A percentile compares a stretch with the other conserved stretches of the same genome.
Conservation (phyloP, 2,329 filamentous ascomycete species). For the Talaromyces sp. region DNA sequence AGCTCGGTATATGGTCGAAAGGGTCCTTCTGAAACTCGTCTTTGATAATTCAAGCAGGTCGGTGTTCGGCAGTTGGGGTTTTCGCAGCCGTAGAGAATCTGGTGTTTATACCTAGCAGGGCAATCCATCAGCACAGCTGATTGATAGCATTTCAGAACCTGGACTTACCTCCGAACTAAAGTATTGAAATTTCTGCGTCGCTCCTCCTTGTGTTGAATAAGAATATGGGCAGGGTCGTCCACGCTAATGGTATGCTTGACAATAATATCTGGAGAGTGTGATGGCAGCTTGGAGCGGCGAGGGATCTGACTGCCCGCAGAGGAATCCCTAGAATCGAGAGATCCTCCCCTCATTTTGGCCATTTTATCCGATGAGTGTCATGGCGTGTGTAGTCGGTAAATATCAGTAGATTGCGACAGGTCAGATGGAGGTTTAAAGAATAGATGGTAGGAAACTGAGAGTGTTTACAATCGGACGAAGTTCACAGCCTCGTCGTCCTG, state of each 20-base stretch:
- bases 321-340: conserved; percentile 15
- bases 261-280: conserved; percentile 41
- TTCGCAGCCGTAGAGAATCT: conserved; percentile 79
- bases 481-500: neutral
- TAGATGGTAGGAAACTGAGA: neutral
- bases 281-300: conserved; percentile 40
- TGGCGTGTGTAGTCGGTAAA: neutral
- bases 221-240: conserved; percentile 37
- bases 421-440: neutral
- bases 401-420: neutral
- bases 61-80: conserved; percentile 66
- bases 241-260: conserved; percentile 42
- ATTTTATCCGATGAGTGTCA: conserved; percentile 28
- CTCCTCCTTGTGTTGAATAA: conserved; percentile 42
- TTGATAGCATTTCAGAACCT: neutral
- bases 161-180: conserved; percentile 63
- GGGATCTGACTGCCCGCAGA: conserved; percentile 12
- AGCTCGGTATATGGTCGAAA: conserved; percentile 76
- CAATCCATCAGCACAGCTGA: conserved; percentile 15
- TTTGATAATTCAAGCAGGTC: conserved; percentile 78
- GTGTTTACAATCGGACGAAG: neutral
- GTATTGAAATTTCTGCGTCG: conserved; percentile 53
- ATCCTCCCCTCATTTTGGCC: conserved; percentile 44
- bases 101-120: conserved; percentile 65
- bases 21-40: conserved; percentile 65